These are phyloP conservation scores for Populus ilicifolia DNA, from an alignment of 345 rosid species.

Conservation along the genomic window DNA sequence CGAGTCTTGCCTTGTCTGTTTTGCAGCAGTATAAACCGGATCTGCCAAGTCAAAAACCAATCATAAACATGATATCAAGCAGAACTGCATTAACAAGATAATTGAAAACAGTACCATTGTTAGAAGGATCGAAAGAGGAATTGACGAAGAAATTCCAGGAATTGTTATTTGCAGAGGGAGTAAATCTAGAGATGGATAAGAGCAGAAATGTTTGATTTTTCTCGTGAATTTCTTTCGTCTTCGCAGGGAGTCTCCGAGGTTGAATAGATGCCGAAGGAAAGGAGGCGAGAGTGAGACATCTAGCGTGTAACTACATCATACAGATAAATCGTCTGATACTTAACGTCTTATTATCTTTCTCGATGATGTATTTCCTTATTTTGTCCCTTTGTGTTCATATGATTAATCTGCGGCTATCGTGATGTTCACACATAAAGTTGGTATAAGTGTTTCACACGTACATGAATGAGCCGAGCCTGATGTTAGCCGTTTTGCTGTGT, in stretches of 20 bases:
- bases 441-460: not conserved
- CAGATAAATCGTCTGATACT: not conserved
- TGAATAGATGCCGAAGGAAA: not conserved
- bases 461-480: not conserved
- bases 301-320: not conserved
- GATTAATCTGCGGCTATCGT: not conserved
- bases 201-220: not conserved
- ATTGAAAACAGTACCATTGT: conserved; percentile 8
- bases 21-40: conserved; percentile 95
- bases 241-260: not conserved
- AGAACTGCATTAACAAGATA: not conserved
- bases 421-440: not conserved
- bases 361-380: not conserved
- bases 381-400: not conserved
- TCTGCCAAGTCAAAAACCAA: conserved; percentile 39
- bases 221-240: not conserved
- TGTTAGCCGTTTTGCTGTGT: not conserved
- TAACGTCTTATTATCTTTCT: not conserved
- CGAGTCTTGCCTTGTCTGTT: conserved; percentile 99
- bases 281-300: not conserved
- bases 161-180: not conserved
- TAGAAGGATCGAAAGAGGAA: not conserved
- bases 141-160: not conserved
- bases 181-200: not conserved
- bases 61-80: not conserved